A percentile compares a stretch with the other conserved stretches of the same genome.
These are phyloP conservation scores for Artemisia tridentata DNA, from an alignment of 129 eudicot genomes.

Conservation along the genomic window DNA sequence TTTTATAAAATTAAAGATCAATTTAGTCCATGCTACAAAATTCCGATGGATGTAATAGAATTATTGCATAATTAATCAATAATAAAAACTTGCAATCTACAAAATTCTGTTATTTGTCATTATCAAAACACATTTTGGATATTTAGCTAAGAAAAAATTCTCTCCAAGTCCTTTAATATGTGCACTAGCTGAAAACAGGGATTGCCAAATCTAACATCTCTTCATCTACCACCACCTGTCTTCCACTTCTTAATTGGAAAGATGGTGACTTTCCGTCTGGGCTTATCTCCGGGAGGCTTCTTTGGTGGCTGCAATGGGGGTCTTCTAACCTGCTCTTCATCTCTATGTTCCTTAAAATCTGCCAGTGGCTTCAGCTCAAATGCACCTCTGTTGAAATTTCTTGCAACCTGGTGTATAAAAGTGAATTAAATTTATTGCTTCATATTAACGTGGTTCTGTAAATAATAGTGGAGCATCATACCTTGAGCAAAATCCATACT, in stretches of 20 bases:
- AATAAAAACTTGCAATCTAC: background rate
- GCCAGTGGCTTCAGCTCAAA: slow-evolving; percentile 70
- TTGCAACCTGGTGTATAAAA: slow-evolving; percentile 62
- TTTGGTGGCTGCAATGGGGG: slow-evolving; percentile 39
- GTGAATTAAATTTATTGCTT: background rate
- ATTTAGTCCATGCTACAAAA: too few species aligned
- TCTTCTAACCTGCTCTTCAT: slow-evolving; percentile 35
- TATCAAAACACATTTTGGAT: background rate
- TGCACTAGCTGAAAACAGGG: background rate
- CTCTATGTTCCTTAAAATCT: slow-evolving; percentile 44
- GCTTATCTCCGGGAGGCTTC: slow-evolving; percentile 25
- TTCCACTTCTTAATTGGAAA: slow-evolving; percentile 78
- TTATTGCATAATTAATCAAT: too few species aligned
- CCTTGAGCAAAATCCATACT: slow-evolving; percentile 94
- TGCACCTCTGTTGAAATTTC: slow-evolving; percentile 68
- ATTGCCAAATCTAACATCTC: slow-evolving; percentile 19
- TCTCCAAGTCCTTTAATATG: background rate
- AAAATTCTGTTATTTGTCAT: background rate
- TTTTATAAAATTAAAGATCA: too few species aligned
- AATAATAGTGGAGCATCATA: slow-evolving; percentile 23
- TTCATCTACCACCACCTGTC: slow-evolving; percentile 48
- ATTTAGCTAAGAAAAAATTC: background rate
- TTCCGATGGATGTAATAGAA: too few species aligned
- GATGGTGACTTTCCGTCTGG: slow-evolving; percentile 53
- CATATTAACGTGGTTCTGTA: background rate